Evolutionary conservation across 139 green algal genomes (phyloP).

Genomic region (Chlorella sp.): DNA sequence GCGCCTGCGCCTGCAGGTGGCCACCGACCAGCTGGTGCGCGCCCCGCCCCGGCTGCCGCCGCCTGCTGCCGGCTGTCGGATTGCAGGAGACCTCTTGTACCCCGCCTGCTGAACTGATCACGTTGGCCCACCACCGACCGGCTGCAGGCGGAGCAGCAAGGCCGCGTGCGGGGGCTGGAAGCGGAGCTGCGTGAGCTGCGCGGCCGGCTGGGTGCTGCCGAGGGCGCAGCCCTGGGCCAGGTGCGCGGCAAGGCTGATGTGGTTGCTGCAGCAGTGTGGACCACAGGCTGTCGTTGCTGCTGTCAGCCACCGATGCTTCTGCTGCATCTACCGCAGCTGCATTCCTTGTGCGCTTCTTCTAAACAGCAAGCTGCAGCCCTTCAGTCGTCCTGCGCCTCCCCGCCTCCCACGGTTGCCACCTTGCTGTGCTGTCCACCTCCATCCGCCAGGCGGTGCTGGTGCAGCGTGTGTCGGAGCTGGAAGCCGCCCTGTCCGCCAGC

Average conservation of each 20-base stretch:
- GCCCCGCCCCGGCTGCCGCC: not conserved
- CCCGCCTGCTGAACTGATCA: not conserved
- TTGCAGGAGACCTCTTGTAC: too few species aligned
- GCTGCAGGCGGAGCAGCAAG: constrained; percentile 3
- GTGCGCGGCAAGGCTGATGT: too few species aligned
- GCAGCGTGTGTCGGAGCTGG: constrained; percentile 10
- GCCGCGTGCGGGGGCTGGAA: not conserved
- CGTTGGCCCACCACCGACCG: too few species aligned
- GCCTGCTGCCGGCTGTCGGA: not conserved
- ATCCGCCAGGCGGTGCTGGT: constrained; percentile 16
- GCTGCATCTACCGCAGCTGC: too few species aligned
- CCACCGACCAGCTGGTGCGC: constrained; percentile 11
- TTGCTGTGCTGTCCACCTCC: not conserved
- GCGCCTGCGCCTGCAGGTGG: constrained; percentile 29
- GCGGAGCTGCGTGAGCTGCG: constrained; percentile 6
- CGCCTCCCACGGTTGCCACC: not conserved
- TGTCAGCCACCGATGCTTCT: too few species aligned
- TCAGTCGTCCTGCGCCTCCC: not conserved
- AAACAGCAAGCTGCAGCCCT: too few species aligned
- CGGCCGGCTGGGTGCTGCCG: not conserved
- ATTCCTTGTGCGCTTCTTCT: too few species aligned
- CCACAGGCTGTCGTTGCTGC: too few species aligned
- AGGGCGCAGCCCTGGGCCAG: not conserved
- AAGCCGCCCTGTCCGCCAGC: not conserved
- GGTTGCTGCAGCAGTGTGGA: too few species aligned